Percentiles rank a stretch among this genome's conserved stretches.
phyloP scores from a whole-genome alignment of 2,329 filamentous ascomycete genomes.

The Ascochyta fabae region DNA sequence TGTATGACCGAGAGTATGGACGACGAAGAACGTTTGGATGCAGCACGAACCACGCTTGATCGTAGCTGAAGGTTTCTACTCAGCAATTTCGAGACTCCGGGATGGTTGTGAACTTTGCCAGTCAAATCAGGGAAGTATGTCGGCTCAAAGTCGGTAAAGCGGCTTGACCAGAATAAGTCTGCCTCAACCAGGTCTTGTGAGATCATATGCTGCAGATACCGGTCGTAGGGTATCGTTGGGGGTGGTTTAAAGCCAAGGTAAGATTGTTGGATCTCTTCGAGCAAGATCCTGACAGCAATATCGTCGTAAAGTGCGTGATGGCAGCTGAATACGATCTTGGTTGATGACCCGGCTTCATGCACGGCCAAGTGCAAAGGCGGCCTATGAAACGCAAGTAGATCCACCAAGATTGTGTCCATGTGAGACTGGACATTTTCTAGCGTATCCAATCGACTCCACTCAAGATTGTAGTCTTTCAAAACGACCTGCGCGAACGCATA shows the following conservation, averaged over 20 bases:
- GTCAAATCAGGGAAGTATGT: constrained; percentile 49
- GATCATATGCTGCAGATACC: constrained; percentile 68
- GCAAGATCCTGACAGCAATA: constrained; percentile 72
- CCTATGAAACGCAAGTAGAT: constrained; percentile 49
- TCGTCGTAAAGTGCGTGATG: constrained; percentile 92
- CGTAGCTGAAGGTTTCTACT: constrained; percentile 27
- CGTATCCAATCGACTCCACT: constrained; percentile 47
- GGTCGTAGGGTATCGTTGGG: constrained; percentile 62
- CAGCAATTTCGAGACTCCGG: constrained; percentile 30
- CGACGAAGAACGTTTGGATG: constrained; percentile 34
- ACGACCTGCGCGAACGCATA: constrained; percentile 77
- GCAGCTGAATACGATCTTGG: constrained; percentile 58
- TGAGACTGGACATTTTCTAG: constrained; percentile 49
- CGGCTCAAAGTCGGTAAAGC: constrained; percentile 61
- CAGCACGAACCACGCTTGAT: constrained; percentile 27
- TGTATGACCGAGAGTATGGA: constrained; percentile 72
- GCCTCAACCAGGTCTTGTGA: constrained; percentile 56
- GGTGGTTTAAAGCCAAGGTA: constrained; percentile 59
- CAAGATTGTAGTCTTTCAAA: constrained; percentile 46
- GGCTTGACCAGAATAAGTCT: constrained; percentile 70
- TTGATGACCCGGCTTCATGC: constrained; percentile 23
- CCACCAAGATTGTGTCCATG: constrained; percentile 54
- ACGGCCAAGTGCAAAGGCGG: constrained; percentile 49
- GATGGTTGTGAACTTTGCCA: constrained; percentile 8
- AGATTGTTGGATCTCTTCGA: constrained; percentile 71